Evolutionary conservation across 1,139 yeast species (phyloP), one percentile per base, ranked within the genome.

Genomic region (Torulaspora globosa): DNA sequence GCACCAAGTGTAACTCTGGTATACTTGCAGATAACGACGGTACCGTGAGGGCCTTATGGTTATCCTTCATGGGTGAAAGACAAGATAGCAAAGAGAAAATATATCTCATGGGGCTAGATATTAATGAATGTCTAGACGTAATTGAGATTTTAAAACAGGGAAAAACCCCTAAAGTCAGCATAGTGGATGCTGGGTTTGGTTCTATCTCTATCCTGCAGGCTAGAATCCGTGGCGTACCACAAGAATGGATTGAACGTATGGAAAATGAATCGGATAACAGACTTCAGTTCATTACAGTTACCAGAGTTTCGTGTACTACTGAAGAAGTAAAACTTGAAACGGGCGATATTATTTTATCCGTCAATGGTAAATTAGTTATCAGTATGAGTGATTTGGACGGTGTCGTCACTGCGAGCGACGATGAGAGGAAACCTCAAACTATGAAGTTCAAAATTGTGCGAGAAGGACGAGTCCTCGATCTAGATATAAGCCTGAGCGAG

Each of bases 191-290:
- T 34, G 96, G 87, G 58, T 82, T 87, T 56, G 75, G 78, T 26
- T 73, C 90, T 0, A 72, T 84, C 42, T 76, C 87, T 1, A 73
- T 88, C 21, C 75, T 82, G 24, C 84, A 82, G 58, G 95, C 95
- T 2, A 79, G 96, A 66, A 78, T 86, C 41, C 75, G 88, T 59
- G 95, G 95, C 12, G 95, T 89, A 16, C 78, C 92, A 1, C 92
- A 85, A 57, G 80, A 79, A 34, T 87, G 96, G 95, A 84, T 89
- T 52, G 63, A 72, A 30, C 73, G 73, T 54, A 77, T 86, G 60
- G 95, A 86, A 63, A 73, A 76, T 27, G 66, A 68, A 12, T 71
- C 74, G 26, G 72, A 74, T 28, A 87, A 84, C 58, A 81, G 85
- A 56, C 74, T 84, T 42, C 88, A 86, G 59, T 78, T 89, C 51